Evolutionary conservation across 208 protist genomes (phyloP).

Genomic region (Trypanosoma grayi): DNA sequence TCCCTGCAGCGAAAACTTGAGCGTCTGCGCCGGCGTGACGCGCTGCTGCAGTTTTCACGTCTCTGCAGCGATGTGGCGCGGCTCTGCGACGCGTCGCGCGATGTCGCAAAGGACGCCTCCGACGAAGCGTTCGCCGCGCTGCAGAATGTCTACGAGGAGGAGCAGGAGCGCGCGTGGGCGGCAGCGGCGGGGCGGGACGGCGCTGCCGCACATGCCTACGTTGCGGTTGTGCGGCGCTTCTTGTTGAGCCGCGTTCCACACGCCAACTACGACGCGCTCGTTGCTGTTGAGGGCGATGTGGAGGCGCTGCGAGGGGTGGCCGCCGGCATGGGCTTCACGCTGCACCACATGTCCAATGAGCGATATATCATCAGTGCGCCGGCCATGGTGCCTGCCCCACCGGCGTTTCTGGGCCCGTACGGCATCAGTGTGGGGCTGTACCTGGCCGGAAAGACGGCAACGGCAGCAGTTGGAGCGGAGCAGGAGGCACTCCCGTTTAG

Average conservation of each 20-base stretch:
- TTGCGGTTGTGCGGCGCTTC: slow-evolving; percentile 52
- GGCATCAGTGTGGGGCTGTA: slow-evolving; percentile 44
- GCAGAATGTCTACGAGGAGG: slow-evolving; percentile 34
- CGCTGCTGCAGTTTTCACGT: slow-evolving; percentile 80
- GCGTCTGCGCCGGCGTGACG: slow-evolving; percentile 71
- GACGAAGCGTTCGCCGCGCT: slow-evolving; percentile 59
- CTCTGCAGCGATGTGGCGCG: slow-evolving; percentile 72
- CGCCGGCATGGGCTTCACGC: slow-evolving; percentile 28
- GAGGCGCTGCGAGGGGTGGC: slow-evolving; percentile 17
- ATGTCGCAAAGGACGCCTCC: slow-evolving; percentile 30
- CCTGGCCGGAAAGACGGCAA: slow-evolving; percentile 19
- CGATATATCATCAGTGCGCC: slow-evolving; percentile 36
- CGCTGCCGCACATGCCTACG: slow-evolving; percentile 48
- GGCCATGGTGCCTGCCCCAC: slow-evolving; percentile 6
- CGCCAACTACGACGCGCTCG: slow-evolving; percentile 63
- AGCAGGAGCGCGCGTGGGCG: slow-evolving; percentile 55
- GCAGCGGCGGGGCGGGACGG: slow-evolving; percentile 24
- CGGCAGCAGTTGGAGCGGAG: no score
- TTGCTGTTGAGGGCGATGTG: slow-evolving; percentile 44
- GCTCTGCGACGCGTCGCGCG: slow-evolving; percentile 29
- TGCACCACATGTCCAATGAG: slow-evolving; percentile 20
- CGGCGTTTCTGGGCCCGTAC: slow-evolving; percentile 42
- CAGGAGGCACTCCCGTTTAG: slow-evolving; percentile 24
- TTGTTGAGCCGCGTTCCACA: slow-evolving; percentile 47
- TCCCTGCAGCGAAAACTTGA: slow-evolving; percentile 85